These are phyloP conservation scores for Coemansia sp. DNA, from an alignment of 192 early-diverging fungal genomes.

Conservation along the genomic window DNA sequence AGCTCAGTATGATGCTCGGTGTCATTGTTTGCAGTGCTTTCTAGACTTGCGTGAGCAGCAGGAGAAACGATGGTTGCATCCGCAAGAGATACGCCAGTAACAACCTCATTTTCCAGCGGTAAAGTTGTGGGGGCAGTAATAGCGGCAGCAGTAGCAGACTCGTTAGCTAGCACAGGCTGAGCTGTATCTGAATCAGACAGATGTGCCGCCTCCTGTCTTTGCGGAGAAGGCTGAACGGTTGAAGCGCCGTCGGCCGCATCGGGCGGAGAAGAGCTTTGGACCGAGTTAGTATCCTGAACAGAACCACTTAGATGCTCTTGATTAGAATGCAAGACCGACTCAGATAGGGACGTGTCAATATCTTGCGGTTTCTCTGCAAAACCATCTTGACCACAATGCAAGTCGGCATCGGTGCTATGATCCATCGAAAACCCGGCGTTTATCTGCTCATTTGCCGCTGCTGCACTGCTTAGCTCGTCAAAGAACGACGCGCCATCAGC, in stretches of 20 bases:
- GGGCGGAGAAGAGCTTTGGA: background rate
- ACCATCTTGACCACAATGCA: background rate
- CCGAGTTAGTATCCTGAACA: background rate
- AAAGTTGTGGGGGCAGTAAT: background rate
- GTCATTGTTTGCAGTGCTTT: background rate
- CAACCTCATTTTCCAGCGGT: background rate
- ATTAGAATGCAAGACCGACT: background rate
- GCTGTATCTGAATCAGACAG: background rate
- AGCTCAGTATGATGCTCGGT: background rate
- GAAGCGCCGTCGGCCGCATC: background rate
- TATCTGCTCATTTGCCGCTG: background rate
- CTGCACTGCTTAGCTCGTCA: conserved; percentile 24
- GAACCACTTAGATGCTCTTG: background rate
- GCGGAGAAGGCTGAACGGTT: background rate
- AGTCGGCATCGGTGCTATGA: background rate
- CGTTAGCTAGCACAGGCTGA: background rate
- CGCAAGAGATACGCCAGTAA: background rate
- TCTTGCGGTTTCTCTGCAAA: background rate
- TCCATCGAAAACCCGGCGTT: background rate
- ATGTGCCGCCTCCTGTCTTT: background rate
- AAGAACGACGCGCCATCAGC: conserved; percentile 46
- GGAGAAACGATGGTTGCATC: background rate
- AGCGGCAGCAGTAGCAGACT: background rate
- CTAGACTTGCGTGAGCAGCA: background rate
- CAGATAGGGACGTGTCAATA: background rate